Base-by-base conservation (phyloP, 1,284 basidiomycete species). In the Puccinia horiana region DNA sequence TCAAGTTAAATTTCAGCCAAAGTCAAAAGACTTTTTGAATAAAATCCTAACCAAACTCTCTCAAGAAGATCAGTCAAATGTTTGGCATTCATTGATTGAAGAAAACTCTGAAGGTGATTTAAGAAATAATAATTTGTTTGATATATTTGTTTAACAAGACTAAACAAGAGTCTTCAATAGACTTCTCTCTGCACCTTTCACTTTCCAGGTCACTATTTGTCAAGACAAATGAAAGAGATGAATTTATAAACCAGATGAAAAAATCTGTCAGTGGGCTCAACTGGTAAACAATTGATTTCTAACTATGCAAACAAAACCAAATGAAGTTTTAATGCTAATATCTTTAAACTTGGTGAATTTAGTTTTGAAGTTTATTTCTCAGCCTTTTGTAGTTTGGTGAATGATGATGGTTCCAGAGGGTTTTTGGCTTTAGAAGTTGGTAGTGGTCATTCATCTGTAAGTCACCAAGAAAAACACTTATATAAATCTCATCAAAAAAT, bases 381-480 rank as follows among this genome's bases (percentile, higher is more conserved):
- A 26, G 40, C 14, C 11, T 77, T 77, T 63, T 63, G 37, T 65
- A 26, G 1, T 26, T 44, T 77, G 8, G 23, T 44, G n/a, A 77
- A 77, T 77, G 75, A 77, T 65, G 58, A 77, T 42, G 9, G 8
- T 8, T 65, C 54, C 5, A 77, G 75, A 49, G 49, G 26, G 14
- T 77, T 77, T 49, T 65, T 77, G 42, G 75, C 58, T 47, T 47
- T 77, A 40, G 75, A 77, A 44, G 75, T 77, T 42, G 75, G 75
- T 4, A 77, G n/a, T 77, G 75, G 75, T 2, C 75, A 77, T 77
- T 77, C 58, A 40, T 29, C 26, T 40, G 75, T 63, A 58, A 54
- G 73, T 58, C 26, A 72, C n/a, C n/a, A 32, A 63, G 29, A 8
- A 16, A 32, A 63, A n/a, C n/a, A 14, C 16, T 12, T n/a, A 16